phyloP scores from a whole-genome alignment of 2,329 filamentous ascomycete genomes.

The Didymellaceae sp. region DNA sequence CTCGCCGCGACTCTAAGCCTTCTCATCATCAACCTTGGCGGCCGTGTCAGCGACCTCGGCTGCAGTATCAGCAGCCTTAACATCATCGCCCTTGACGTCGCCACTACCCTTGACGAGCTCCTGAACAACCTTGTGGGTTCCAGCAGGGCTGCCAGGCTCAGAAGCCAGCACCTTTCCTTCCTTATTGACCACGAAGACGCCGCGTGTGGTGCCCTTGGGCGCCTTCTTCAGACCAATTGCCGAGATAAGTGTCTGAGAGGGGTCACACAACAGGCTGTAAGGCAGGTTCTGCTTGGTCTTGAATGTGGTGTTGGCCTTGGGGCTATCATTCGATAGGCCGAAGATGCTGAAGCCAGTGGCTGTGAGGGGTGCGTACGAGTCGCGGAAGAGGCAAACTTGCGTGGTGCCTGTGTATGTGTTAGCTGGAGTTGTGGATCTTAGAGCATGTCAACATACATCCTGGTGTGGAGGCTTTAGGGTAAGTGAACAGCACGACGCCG shows the following conservation, averaged over 20 bases:
- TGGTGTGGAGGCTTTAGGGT: conserved; percentile 91
- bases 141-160: conserved; percentile 76
- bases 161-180: conserved; percentile 78
- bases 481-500: conserved; percentile 92
- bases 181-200: conserved; percentile 88
- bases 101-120: conserved; percentile 60
- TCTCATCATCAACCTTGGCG: conserved; percentile 44
- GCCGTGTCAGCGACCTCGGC: conserved; percentile 57
- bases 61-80: conserved; percentile 47
- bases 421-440: conserved; percentile 10
- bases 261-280: conserved; percentile 88
- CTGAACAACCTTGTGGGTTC: conserved; percentile 78
- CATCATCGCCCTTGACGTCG: conserved; percentile 32
- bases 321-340: conserved; percentile 84
- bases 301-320: conserved; percentile 92
- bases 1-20: conserved; percentile 11
- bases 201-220: conserved; percentile 79
- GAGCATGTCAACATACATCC: conserved; percentile 73
- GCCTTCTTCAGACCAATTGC: conserved; percentile 91
- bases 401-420: conserved; percentile 72
- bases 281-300: conserved; percentile 88
- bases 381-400: conserved; percentile 92
- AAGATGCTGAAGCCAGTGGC: conserved; percentile 84
- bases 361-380: conserved; percentile 78
- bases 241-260: conserved; percentile 72